These are phyloP conservation scores for Ceratocystis harringtonii DNA, from an alignment of 2,329 filamentous ascomycete genomes.

Conservation along the genomic window DNA sequence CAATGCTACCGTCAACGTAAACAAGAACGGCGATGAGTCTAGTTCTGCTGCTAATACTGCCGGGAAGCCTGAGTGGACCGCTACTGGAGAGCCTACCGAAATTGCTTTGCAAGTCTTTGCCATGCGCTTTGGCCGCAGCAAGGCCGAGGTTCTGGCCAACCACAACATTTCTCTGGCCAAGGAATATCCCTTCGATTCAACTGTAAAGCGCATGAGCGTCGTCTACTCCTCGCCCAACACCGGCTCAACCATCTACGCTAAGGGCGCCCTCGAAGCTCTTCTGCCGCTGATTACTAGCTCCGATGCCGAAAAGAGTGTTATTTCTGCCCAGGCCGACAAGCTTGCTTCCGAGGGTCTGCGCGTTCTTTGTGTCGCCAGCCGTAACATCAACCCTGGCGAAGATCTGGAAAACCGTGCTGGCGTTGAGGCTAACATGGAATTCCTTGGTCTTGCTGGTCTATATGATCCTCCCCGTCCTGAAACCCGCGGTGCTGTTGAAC, in stretches of 20 bases:
- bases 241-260: conserved; percentile 35
- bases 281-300: conserved; percentile 36
- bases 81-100: conserved; percentile 54
- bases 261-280: conserved; percentile 44
- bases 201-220: conserved; percentile 61
- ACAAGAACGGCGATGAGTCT: conserved; percentile 20
- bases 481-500: conserved; percentile 43
- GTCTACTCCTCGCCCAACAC: conserved; percentile 35
- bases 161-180: conserved; percentile 36
- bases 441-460: conserved; percentile 55
- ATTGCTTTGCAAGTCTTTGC: conserved; percentile 62
- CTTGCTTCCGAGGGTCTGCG: conserved; percentile 50
- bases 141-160: conserved; percentile 27
- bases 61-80: conserved; percentile 34
- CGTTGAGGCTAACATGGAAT: conserved; percentile 43
- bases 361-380: conserved; percentile 50
- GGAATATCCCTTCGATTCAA: conserved; percentile 60
- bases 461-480: conserved; percentile 59
- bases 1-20: conserved; percentile 36
- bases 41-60: conserved; percentile 13
- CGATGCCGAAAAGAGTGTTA: conserved; percentile 31
- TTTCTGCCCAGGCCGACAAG: conserved; percentile 36
- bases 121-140: conserved; percentile 46
- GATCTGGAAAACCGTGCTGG: conserved; percentile 34
- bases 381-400: conserved; percentile 26